Evolutionary conservation across 345 rosid genomes (phyloP).

Genomic region (Ceriops decandra): DNA sequence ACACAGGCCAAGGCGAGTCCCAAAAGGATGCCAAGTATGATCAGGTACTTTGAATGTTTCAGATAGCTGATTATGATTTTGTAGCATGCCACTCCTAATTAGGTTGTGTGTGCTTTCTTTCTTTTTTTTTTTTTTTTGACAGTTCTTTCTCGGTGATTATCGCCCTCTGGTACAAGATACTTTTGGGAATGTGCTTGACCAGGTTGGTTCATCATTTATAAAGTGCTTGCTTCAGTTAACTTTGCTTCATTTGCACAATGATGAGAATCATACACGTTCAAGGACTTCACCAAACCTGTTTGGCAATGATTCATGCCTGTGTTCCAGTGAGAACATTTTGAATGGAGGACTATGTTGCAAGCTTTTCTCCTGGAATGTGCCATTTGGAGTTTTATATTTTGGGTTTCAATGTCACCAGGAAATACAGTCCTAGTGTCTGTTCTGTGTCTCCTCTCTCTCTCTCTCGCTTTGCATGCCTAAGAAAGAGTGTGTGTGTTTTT

Average conservation of each 20-base stretch:
- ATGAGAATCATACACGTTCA: neutral
- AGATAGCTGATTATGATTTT: slow-evolving; percentile 11
- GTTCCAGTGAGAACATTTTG: neutral
- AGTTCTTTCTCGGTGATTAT: slow-evolving; percentile 98
- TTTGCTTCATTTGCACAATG: neutral
- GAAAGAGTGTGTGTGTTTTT: too few relatives aligned
- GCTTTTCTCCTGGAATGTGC: neutral
- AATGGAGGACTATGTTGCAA: too few relatives aligned
- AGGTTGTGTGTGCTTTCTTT: neutral
- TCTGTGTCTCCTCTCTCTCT: too few relatives aligned
- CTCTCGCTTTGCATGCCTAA: too few relatives aligned
- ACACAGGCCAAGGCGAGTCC: slow-evolving; percentile 97
- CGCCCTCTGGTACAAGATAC: slow-evolving; percentile 88
- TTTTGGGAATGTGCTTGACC: slow-evolving; percentile 82
- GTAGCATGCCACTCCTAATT: slow-evolving; percentile 1
- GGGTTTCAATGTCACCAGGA: too few relatives aligned
- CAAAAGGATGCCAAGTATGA: slow-evolving; percentile 92
- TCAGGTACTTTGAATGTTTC: slow-evolving; percentile 52
- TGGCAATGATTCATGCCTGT: neutral
- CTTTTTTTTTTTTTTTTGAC: slow-evolving; percentile 19
- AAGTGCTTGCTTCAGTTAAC: slow-evolving; percentile 8
- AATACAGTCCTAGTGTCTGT: too few relatives aligned
- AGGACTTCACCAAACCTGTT: neutral
- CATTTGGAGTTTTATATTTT: too few relatives aligned
- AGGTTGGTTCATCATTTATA: slow-evolving; percentile 47